phyloP scores from a whole-genome alignment of 2,329 filamentous ascomycete genomes.

The Tolypocladium amazonense region DNA sequence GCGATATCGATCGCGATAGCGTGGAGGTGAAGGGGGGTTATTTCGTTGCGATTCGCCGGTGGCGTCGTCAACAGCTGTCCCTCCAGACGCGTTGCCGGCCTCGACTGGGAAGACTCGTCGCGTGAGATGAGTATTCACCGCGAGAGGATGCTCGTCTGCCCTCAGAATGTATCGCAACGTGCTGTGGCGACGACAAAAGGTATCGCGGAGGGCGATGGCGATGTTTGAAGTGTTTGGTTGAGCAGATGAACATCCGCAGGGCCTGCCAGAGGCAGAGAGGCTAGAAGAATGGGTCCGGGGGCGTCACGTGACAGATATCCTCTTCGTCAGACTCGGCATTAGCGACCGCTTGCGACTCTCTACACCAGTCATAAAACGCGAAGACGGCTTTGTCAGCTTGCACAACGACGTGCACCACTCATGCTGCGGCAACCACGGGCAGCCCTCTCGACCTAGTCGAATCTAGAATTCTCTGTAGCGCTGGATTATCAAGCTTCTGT shows the following conservation, averaged over 20 bases:
- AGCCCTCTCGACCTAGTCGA: neutral
- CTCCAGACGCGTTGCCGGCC: neutral
- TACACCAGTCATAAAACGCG: neutral
- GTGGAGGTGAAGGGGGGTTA: neutral
- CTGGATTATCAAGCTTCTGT: neutral
- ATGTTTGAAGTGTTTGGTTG: neutral
- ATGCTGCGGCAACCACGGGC: neutral
- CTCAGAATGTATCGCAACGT: neutral
- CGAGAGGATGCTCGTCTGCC: neutral
- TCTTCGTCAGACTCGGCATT: neutral
- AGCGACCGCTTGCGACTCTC: neutral
- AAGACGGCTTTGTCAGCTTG: neutral
- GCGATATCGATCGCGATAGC: neutral
- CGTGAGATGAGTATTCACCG: neutral
- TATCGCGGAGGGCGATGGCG: neutral
- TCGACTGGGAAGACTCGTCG: neutral
- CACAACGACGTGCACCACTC: neutral
- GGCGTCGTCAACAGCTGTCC: conserved; percentile 4
- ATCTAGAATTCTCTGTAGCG: neutral
- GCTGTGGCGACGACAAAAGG: neutral
- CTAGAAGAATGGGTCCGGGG: neutral
- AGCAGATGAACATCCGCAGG: neutral
- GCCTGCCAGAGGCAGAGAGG: neutral
- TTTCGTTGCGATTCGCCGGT: conserved; percentile 2
- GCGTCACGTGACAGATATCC: neutral